Evolutionary conservation across 805 yeast genomes (phyloP).

Genomic region (Wickerhamiella shivajii): DNA sequence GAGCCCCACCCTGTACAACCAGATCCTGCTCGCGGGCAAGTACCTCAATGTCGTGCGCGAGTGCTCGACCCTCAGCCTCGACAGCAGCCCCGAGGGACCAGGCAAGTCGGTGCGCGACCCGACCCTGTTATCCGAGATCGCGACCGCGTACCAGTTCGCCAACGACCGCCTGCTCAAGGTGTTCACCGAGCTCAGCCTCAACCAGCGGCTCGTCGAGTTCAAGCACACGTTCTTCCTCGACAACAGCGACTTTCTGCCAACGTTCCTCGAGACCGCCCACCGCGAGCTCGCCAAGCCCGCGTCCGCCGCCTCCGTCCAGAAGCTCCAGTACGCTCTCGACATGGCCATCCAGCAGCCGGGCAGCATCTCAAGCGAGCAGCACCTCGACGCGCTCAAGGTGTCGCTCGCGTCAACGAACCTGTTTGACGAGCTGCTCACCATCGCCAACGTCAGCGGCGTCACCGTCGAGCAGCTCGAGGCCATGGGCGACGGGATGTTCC

Average conservation of each 20-base stretch:
- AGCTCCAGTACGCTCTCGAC: constrained; percentile 27
- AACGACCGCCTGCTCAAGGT: constrained; percentile 45
- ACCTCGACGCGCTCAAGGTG: constrained; percentile 24
- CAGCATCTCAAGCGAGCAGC: constrained; percentile 25
- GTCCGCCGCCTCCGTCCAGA: constrained; percentile 18
- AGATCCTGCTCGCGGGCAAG: constrained; percentile 72
- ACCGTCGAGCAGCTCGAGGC: constrained; percentile 17
- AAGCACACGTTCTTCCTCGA: constrained; percentile 45
- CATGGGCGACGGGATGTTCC: constrained; percentile 3
- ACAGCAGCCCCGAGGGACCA: constrained; percentile 20
- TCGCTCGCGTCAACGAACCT: constrained; percentile 22
- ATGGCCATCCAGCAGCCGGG: constrained; percentile 28
- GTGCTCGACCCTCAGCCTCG: constrained; percentile 27
- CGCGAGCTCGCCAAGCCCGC: constrained; percentile 37
- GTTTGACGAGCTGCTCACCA: constrained; percentile 24
- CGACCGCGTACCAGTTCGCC: constrained; percentile 51
- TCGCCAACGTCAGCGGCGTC: constrained; percentile 25
- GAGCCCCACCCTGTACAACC: constrained; percentile 38
- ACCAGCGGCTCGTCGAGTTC: constrained; percentile 32
- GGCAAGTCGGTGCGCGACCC: constrained; percentile 19
- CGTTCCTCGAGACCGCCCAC: constrained; percentile 37
- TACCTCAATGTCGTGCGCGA: constrained; percentile 56
- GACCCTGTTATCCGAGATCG: constrained; percentile 40
- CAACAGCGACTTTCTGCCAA: constrained; percentile 36
- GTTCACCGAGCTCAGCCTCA: constrained; percentile 40